A percentile compares a stretch with the other conserved stretches of the same genome.
These are phyloP conservation scores for Acacia acuminata DNA, from an alignment of 306 rosid genomes.

Conservation along the genomic window DNA sequence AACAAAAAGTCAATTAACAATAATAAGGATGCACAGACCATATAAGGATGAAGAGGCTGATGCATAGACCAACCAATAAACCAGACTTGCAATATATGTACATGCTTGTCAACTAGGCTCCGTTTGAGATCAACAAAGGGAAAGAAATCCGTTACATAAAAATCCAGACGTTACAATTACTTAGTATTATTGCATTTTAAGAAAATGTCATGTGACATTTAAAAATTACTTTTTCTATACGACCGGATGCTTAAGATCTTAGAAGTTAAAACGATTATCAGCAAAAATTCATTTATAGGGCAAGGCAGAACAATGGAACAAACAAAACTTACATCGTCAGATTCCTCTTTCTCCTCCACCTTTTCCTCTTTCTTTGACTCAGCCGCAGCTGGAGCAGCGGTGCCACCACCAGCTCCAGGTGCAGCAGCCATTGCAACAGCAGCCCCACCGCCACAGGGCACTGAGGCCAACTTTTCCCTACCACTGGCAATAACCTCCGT, in stretches of 20 bases:
- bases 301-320: background rate
- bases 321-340: conserved; percentile 59
- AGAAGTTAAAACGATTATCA: background rate
- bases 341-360: conserved; percentile 70
- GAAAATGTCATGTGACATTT: background rate
- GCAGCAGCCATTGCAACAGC: conserved; percentile 45
- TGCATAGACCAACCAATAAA: background rate
- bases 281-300: background rate
- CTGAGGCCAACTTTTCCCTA: conserved; percentile 70
- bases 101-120: background rate
- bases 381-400: conserved; percentile 53
- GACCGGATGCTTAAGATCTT: background rate
- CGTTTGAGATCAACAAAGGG: background rate
- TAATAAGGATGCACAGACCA: background rate
- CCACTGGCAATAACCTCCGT: conserved; percentile 76
- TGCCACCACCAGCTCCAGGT: conserved; percentile 30
- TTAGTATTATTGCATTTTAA: background rate
- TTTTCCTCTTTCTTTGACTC: conserved; percentile 75
- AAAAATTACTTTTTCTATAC: background rate
- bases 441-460: conserved; percentile 68
- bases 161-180: background rate
- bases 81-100: background rate
- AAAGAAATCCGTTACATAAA: background rate
- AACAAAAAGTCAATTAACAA: background rate
- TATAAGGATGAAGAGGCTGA: background rate